Evolutionary conservation across 495 filamentous ascomycete genomes (phyloP).

Genomic region (Thozetella sp.): DNA sequence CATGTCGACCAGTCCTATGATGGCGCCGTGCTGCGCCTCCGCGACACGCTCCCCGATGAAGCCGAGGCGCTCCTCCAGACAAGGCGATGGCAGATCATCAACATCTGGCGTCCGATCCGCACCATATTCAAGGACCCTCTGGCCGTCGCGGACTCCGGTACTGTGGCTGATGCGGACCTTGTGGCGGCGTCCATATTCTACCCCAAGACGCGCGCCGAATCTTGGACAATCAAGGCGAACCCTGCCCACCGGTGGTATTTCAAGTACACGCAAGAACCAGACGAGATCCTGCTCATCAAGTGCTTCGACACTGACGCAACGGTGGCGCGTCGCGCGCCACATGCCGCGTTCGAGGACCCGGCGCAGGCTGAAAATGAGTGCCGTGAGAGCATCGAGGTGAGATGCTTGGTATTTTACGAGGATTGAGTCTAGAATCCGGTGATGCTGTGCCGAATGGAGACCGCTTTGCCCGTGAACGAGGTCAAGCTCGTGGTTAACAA

Average conservation of each 20-base stretch:
- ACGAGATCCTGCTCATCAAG: constrained; percentile 69
- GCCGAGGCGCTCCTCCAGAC: constrained; percentile 51
- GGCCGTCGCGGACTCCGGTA: constrained; percentile 60
- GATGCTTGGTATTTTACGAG: constrained; percentile 28
- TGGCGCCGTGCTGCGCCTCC: constrained; percentile 56
- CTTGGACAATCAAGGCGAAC: constrained; percentile 63
- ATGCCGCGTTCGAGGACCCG: constrained; percentile 64
- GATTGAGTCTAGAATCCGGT: too few relatives aligned
- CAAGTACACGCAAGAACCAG: constrained; percentile 67
- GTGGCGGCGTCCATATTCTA: constrained; percentile 73
- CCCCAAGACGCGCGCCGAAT: constrained; percentile 73
- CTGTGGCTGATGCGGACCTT: constrained; percentile 67
- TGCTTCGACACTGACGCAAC: constrained; percentile 66
- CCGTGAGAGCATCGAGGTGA: constrained; percentile 68
- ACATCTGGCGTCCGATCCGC: constrained; percentile 74
- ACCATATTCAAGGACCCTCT: constrained; percentile 65
- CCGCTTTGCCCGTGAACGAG: too few relatives aligned
- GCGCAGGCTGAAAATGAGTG: constrained; percentile 41
- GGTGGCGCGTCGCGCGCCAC: constrained; percentile 63
- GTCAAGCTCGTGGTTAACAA: too few relatives aligned
- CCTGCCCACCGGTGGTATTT: constrained; percentile 72
- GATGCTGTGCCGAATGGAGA: too few relatives aligned
- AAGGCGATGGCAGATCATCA: constrained; percentile 70
- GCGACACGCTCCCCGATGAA: constrained; percentile 54
- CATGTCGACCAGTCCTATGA: constrained; percentile 74